phyloP scores from a whole-genome alignment of 2,329 filamentous ascomycete genomes.

The Alternaria hordeiaustralica region DNA sequence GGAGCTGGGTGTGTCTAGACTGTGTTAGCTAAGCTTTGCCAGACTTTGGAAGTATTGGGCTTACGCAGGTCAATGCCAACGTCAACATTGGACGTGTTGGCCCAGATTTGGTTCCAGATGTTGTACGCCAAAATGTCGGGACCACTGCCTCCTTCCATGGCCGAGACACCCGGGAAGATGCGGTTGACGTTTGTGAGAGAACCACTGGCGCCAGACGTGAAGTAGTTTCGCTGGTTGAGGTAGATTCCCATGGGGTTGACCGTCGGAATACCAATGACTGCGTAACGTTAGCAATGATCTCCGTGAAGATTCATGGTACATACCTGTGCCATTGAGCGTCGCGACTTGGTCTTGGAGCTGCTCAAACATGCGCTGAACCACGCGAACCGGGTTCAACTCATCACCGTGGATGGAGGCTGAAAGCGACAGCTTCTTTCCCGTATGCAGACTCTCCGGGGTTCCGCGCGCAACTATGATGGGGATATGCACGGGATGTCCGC shows the following conservation, averaged over 20 bases:
- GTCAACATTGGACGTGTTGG: constrained; percentile 48
- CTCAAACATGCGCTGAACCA: constrained; percentile 47
- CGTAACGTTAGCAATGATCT: constrained; percentile 9
- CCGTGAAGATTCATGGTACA: not conserved
- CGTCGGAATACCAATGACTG: constrained; percentile 49
- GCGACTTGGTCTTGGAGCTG: constrained; percentile 36
- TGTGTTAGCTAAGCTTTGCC: not conserved
- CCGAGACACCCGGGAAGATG: constrained; percentile 39
- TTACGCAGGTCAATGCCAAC: constrained; percentile 47
- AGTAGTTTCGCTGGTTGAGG: constrained; percentile 50
- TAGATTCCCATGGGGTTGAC: constrained; percentile 50
- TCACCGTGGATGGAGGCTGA: constrained; percentile 50
- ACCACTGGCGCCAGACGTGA: constrained; percentile 37
- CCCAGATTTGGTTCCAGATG: constrained; percentile 50
- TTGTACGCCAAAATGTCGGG: constrained; percentile 41
- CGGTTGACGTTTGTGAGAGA: constrained; percentile 47
- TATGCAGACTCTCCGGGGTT: constrained; percentile 44
- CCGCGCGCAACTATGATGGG: constrained; percentile 50
- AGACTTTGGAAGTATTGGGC: not conserved
- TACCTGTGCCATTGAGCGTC: constrained; percentile 47
- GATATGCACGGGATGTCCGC: constrained; percentile 46
- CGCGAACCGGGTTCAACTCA: constrained; percentile 48
- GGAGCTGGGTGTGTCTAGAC: constrained; percentile 44
- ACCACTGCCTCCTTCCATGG: constrained; percentile 33
- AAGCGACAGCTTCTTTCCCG: constrained; percentile 46